A percentile compares a stretch with the other conserved stretches of the same genome.
Conservation (phyloP, 805 yeast genomes). For the Suhomyces sp. region DNA sequence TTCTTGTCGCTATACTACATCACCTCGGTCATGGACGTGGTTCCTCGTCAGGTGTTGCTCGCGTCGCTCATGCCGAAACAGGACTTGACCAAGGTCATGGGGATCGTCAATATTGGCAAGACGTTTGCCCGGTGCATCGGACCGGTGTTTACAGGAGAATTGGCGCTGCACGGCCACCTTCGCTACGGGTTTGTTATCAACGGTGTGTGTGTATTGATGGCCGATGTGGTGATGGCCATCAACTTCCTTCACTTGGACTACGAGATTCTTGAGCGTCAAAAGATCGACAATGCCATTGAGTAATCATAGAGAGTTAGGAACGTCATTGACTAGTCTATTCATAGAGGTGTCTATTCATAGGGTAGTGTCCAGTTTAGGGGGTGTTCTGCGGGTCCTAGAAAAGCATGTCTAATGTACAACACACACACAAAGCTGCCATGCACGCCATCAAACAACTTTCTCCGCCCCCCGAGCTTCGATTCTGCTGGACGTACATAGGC, state of each 20-base stretch:
- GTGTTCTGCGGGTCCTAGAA: constrained; percentile 11
- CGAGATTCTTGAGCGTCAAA: constrained; percentile 20
- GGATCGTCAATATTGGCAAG: constrained; percentile 80
- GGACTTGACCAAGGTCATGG: constrained; percentile 76
- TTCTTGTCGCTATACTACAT: constrained; percentile 55
- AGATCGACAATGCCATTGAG: not conserved
- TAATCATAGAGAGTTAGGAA: not conserved
- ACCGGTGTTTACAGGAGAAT: constrained; percentile 72
- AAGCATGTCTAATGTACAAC: constrained; percentile 32
- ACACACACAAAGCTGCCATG: constrained; percentile 39
- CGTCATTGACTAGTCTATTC: not conserved
- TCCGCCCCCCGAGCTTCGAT: constrained; percentile 22
- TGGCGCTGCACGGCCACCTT: constrained; percentile 52
- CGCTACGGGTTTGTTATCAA: constrained; percentile 52
- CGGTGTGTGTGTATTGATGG: constrained; percentile 49
- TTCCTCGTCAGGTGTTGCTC: constrained; percentile 80
- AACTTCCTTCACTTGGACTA: constrained; percentile 42
- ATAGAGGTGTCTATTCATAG: not conserved
- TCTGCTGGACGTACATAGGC: constrained; percentile 44
- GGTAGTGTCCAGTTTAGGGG: too few species aligned
- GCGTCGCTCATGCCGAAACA: constrained; percentile 60
- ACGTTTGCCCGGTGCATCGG: constrained; percentile 83
- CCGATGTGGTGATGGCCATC: constrained; percentile 44
- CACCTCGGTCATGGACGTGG: constrained; percentile 83
- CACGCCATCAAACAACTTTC: constrained; percentile 37